A percentile compares a stretch with the other conserved stretches of the same genome.
phyloP scores from a whole-genome alignment of 768 basidiomycete species.

The Cystoderma amianthinum region DNA sequence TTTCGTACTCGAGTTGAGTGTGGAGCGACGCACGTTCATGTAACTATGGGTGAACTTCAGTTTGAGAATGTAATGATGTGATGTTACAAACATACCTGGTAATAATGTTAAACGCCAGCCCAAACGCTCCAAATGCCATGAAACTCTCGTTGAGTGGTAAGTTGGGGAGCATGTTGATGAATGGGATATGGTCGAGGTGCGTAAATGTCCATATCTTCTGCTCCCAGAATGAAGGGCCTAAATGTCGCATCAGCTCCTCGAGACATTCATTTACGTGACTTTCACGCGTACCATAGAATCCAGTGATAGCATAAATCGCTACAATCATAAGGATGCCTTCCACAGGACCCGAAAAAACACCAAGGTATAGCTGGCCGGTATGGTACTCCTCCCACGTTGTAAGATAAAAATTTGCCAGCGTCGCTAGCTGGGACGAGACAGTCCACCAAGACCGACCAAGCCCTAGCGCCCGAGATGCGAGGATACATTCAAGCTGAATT shows the following conservation, averaged over 20 bases:
- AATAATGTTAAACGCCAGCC: slow-evolving; percentile 74
- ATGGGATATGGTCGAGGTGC: slow-evolving; percentile 42
- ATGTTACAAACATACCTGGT: slow-evolving; percentile 37
- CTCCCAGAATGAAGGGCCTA: slow-evolving; percentile 83
- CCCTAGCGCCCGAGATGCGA: slow-evolving; percentile 80
- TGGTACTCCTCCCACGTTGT: slow-evolving; percentile 87
- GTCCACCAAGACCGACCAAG: slow-evolving; percentile 98
- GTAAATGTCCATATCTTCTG: slow-evolving; percentile 55
- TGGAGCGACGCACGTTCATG: slow-evolving; percentile 69
- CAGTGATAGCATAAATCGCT: slow-evolving; percentile 70
- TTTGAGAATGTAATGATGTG: not conserved
- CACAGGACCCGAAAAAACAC: slow-evolving; percentile 90
- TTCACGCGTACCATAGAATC: slow-evolving; percentile 52
- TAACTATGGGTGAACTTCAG: slow-evolving; percentile 41
- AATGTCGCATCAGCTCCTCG: not conserved
- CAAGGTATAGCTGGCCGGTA: slow-evolving; percentile 88
- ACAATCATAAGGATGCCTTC: slow-evolving; percentile 92
- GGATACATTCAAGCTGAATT: slow-evolving; percentile 75
- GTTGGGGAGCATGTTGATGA: slow-evolving; percentile 50
- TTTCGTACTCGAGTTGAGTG: slow-evolving; percentile 20
- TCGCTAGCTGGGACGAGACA: slow-evolving; percentile 74
- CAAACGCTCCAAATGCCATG: slow-evolving; percentile 73
- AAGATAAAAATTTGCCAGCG: slow-evolving; percentile 73
- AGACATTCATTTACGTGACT: not conserved
- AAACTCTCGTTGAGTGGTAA: slow-evolving; percentile 80